These are phyloP conservation scores for Phytophthora colocasiae DNA, from an alignment of 352 stramenopile genomes.

Conservation along the genomic window DNA sequence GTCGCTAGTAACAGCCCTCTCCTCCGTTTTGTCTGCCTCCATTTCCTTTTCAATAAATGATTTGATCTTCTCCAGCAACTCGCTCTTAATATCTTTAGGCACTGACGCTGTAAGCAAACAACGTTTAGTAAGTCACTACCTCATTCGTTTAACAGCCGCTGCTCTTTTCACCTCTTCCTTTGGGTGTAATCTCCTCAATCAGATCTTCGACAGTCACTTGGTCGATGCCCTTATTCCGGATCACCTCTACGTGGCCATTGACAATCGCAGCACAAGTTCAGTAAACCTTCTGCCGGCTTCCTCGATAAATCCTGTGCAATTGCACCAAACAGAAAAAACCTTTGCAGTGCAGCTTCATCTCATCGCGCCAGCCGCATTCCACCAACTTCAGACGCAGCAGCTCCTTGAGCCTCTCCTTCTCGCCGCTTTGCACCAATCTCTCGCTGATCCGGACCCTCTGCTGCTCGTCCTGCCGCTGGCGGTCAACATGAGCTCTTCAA, in stretches of 20 bases:
- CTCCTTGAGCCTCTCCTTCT: slow-evolving; percentile 93
- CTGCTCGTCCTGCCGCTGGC: slow-evolving; percentile 73
- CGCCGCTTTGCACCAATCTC: slow-evolving; percentile 89
- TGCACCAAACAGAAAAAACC: slow-evolving; percentile 29
- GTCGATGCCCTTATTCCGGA: slow-evolving; percentile 93
- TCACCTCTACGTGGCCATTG: slow-evolving; percentile 77
- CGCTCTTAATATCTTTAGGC: slow-evolving; percentile 89
- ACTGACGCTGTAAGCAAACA: slow-evolving; percentile 63
- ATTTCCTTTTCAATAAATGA: slow-evolving; percentile 88
- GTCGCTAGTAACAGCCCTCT: slow-evolving; percentile 1
- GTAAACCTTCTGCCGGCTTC: no score
- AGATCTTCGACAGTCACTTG: slow-evolving; percentile 96
- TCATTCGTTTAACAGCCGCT: slow-evolving; percentile 6
- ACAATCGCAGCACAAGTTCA: background rate
- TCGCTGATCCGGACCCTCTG: slow-evolving; percentile 83
- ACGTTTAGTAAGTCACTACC: background rate
- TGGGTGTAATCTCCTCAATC: slow-evolving; percentile 92
- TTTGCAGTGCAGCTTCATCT: slow-evolving; percentile 92
- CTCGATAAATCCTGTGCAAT: no score
- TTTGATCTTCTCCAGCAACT: slow-evolving; percentile 93
- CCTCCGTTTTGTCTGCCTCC: slow-evolving; percentile 11
- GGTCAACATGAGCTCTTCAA: slow-evolving; percentile 57
- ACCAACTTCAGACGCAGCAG: slow-evolving; percentile 86
- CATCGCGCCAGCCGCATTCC: slow-evolving; percentile 93
- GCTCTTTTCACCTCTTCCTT: slow-evolving; percentile 65